Base-by-base conservation (phyloP, 208 protist species). In the Novymonas esmeraldas region DNA sequence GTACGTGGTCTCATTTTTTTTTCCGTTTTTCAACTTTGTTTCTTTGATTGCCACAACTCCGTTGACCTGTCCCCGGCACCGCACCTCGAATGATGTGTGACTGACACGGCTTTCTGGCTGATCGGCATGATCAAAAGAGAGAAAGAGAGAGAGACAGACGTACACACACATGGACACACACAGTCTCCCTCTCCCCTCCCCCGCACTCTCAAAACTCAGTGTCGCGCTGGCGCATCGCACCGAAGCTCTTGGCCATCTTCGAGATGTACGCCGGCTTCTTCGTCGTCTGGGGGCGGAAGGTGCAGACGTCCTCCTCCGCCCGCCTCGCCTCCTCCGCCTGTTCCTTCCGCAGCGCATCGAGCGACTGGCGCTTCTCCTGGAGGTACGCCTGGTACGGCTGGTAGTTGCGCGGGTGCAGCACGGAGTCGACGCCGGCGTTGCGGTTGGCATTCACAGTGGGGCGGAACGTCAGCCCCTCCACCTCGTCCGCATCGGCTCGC, bases 181-280 rank as follows among this genome's bases (percentile, higher is more conserved):
- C 11, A 41, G 5, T 14, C 36, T 41, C 36, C 36, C 36, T 14
- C 7, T 14, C 7, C 7, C 11, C 5, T 11, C 36, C 7, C 36
- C 5, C 36, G 7, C 7, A 5, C 5, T 41, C 36, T 61, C 46
- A 85, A 67, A 84, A 78, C 31, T 90, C 78, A 6, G 52, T 49
- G 45, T 86, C 78, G 46, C 87, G 76, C 31, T 86, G 72, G 2
- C 85, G 79, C 42, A 94, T 64, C 51, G 87, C 70, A 56, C 82
- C 79, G 70, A 93, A 93, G 64, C 76, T 85, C 24, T 76, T 84
- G 1, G 85, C 80, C 85, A 94, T 94, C 42, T 82, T 80, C 2
- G 77, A 55, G 34, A 96, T 78, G 67, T 94, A 96, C 20, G 76
- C 58, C 0, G 91, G 91, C 39, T 66, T 70, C 39, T 85, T 90